Conservation (phyloP, 148 eudicot species). For the Rhododendron ovatum region DNA sequence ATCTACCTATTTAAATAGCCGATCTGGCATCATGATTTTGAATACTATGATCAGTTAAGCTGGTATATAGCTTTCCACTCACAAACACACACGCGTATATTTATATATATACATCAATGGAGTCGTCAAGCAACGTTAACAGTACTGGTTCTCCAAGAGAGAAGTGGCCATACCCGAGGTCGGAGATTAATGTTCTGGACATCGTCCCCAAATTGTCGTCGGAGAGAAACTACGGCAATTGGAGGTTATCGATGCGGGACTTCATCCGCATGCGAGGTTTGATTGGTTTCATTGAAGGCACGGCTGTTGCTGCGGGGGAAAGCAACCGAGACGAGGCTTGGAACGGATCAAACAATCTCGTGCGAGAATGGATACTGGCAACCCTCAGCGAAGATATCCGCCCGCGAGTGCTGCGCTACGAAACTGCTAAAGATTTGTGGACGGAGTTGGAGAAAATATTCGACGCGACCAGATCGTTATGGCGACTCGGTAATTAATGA, state of each 20-base stretch:
- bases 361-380: background rate
- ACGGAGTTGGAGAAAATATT: background rate
- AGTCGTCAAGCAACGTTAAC: too few relatives aligned
- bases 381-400: background rate
- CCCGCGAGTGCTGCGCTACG: background rate
- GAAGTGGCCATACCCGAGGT: background rate
- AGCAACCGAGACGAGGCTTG: background rate
- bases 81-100: too few relatives aligned
- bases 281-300: background rate
- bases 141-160: background rate
- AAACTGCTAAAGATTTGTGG: background rate
- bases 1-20: too few relatives aligned
- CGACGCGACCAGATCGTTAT: too few relatives aligned
- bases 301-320: too few relatives aligned
- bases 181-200: background rate
- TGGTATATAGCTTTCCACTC: too few relatives aligned
- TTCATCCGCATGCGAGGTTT: background rate
- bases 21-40: too few relatives aligned
- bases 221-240: background rate
- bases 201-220: background rate
- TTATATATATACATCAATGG: too few relatives aligned
- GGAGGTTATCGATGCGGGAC: background rate
- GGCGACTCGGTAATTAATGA: background rate
- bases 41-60: too few relatives aligned
- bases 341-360: background rate